phyloP scores from a whole-genome alignment of 208 protist genomes.

The Trypanosoma lewisi region DNA sequence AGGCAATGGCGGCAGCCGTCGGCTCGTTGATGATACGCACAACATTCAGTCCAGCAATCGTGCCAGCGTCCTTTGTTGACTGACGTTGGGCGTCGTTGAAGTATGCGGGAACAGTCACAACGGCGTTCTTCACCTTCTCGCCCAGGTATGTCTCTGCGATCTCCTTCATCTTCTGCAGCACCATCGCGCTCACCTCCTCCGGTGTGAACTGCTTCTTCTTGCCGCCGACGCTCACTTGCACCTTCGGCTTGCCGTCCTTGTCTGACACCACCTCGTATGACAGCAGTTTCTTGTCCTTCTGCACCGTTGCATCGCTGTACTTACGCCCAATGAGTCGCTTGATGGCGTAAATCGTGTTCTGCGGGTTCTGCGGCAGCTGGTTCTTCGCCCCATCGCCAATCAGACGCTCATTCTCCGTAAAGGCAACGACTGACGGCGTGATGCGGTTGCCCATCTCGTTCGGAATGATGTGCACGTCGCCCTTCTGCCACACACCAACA shows the following conservation, averaged over 20 bases:
- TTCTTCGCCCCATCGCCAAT: neutral
- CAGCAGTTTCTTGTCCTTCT: conserved; percentile 92
- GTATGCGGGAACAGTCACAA: conserved; percentile 97
- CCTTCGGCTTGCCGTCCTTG: conserved; percentile 32
- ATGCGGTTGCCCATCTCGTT: conserved; percentile 99
- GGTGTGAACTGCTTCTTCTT: conserved; percentile 93
- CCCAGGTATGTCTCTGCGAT: conserved; percentile 95
- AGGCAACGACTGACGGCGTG: conserved; percentile 99
- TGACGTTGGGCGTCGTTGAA: conserved; percentile 98
- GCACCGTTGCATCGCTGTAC: conserved; percentile 84
- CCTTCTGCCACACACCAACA: conserved; percentile 95
- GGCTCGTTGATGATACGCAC: conserved; percentile 98
- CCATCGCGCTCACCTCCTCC: conserved; percentile 96
- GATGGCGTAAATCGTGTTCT: conserved; percentile 93
- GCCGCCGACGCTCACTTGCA: conserved; percentile 57
- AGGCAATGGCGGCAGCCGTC: conserved; percentile 96
- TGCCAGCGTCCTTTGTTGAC: conserved; percentile 98
- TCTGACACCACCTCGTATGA: conserved; percentile 90
- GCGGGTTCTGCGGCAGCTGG: conserved; percentile 60
- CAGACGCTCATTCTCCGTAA: conserved; percentile 90
- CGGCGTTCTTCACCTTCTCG: conserved; percentile 90
- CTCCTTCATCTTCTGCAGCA: conserved; percentile 94
- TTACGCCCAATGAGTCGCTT: conserved; percentile 95
- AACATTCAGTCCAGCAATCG: conserved; percentile 95
- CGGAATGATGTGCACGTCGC: conserved; percentile 97